A percentile compares a stretch with the other conserved stretches of the same genome.
phyloP scores from a whole-genome alignment of 2,329 filamentous ascomycete genomes.

The Cladophialophora immunda region DNA sequence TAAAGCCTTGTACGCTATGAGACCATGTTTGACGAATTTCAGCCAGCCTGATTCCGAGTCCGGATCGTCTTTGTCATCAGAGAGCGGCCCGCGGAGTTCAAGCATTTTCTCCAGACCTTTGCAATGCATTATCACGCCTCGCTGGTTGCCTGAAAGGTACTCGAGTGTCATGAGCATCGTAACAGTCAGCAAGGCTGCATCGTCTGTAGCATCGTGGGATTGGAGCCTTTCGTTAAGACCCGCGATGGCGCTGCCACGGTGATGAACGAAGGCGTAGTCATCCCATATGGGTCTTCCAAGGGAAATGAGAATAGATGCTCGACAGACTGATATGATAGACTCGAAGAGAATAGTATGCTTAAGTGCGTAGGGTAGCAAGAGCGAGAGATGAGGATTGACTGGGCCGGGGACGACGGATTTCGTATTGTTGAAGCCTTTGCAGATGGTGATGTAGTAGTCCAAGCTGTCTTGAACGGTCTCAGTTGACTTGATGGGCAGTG shows the following conservation, averaged over 20 bases:
- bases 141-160: conserved; percentile 36
- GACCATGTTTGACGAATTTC: conserved; percentile 36
- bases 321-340: conserved; percentile 39
- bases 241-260: conserved; percentile 37
- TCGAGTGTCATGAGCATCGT: conserved; percentile 40
- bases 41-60: conserved; percentile 30
- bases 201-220: conserved; percentile 26
- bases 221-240: conserved; percentile 32
- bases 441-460: conserved; percentile 37
- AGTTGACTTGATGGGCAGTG: conserved; percentile 35
- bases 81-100: conserved; percentile 30
- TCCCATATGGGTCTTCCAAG: conserved; percentile 32
- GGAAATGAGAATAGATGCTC: conserved; percentile 37
- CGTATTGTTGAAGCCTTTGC: conserved; percentile 21
- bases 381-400: conserved; percentile 37
- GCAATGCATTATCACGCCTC: conserved; percentile 35
- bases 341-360: conserved; percentile 38
- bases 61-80: conserved; percentile 19
- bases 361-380: conserved; percentile 38
- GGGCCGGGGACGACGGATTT: conserved; percentile 12
- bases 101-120: conserved; percentile 37
- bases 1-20: conserved; percentile 35
- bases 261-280: conserved; percentile 37
- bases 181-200: conserved; percentile 35
- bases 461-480: conserved; percentile 31